phyloP scores from a whole-genome alignment of 345 rosid genomes.

The Citrus glauca region DNA sequence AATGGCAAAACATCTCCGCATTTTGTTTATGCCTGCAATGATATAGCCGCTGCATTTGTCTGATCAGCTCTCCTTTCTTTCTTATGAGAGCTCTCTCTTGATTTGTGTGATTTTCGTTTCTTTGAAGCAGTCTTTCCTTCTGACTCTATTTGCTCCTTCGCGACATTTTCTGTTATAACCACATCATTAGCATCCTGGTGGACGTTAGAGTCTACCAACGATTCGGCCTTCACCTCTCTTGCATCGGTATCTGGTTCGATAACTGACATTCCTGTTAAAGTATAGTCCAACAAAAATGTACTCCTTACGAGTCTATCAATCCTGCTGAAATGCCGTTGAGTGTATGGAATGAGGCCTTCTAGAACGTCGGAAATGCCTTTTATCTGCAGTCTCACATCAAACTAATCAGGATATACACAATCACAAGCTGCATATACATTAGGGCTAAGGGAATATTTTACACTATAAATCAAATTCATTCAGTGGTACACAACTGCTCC shows the following conservation, averaged over 20 bases:
- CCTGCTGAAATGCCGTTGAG: conserved; percentile 86
- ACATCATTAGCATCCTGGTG: conserved; percentile 11
- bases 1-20: background rate
- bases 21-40: conserved; percentile 27
- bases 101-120: conserved; percentile 64
- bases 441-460: no score
- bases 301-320: conserved; percentile 85
- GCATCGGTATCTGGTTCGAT: conserved; percentile 49
- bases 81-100: conserved; percentile 47
- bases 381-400: conserved; percentile 39
- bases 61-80: conserved; percentile 44
- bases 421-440: background rate
- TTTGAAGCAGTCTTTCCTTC: conserved; percentile 32
- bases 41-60: conserved; percentile 28
- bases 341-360: conserved; percentile 86
- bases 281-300: conserved; percentile 85
- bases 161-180: background rate
- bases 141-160: conserved; percentile 18
- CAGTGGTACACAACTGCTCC: background rate
- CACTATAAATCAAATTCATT: background rate
- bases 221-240: conserved; percentile 8
- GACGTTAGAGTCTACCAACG: background rate
- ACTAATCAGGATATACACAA: background rate
- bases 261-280: conserved; percentile 77
- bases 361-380: conserved; percentile 80